Evolutionary conservation across 2,329 filamentous ascomycete genomes (phyloP).

Genomic region (Colletotrichum euphorbiae): DNA sequence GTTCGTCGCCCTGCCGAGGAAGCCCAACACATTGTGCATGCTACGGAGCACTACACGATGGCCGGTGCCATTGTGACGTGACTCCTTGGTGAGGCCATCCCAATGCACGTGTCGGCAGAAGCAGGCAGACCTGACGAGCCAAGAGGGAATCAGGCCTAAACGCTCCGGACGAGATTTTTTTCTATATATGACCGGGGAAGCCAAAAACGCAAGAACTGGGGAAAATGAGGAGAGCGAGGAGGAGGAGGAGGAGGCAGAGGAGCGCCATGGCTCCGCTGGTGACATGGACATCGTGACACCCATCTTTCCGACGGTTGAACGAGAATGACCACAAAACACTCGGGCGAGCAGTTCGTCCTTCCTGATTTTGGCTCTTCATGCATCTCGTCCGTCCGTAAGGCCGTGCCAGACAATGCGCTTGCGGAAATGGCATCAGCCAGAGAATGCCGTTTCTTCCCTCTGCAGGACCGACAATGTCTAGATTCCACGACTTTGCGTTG

Average conservation of each 20-base stretch:
- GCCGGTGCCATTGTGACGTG: not conserved
- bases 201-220: constrained; percentile 1
- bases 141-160: not conserved
- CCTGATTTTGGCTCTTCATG: not conserved
- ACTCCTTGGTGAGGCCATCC: constrained; percentile 20
- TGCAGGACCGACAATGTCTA: not conserved
- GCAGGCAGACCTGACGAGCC: not conserved
- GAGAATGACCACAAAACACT: not conserved
- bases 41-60: not conserved
- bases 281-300: constrained; percentile 24
- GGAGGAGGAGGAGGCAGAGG: not conserved
- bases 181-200: too few relatives aligned
- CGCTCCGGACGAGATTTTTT: constrained; percentile 11
- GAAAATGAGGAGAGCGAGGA: not conserved
- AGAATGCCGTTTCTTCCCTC: not conserved
- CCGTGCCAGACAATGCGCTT: constrained; percentile 12
- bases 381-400: not conserved
- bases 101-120: constrained; percentile 13
- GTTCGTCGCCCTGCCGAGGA: not conserved
- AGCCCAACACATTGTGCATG: not conserved
- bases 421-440: not conserved
- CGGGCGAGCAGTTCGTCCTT: not conserved
- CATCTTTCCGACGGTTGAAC: not conserved
- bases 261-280: constrained; percentile 14
- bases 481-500: not conserved